Percentiles rank a stretch among this genome's conserved stretches.
phyloP scores from a whole-genome alignment of 305 asterid genomes.

The Andrographis paniculata region DNA sequence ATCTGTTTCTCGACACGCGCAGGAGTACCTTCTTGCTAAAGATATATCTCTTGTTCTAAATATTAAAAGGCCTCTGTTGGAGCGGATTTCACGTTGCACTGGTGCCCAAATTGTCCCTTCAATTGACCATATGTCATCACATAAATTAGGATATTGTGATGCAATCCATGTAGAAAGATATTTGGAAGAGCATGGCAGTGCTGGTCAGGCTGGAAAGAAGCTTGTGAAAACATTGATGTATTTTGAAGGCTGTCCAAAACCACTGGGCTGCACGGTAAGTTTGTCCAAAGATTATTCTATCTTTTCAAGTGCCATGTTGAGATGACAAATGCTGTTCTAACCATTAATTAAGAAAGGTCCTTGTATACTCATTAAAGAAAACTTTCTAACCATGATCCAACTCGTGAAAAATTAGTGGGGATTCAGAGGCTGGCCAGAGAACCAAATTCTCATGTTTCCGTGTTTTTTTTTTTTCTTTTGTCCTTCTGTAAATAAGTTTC shows the following conservation, averaged over 20 bases:
- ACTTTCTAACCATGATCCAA: no score
- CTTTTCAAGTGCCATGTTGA: conserved; percentile 5
- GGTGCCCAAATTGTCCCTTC: conserved; percentile 92
- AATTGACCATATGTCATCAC: conserved; percentile 75
- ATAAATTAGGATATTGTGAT: conserved; percentile 78
- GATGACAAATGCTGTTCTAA: conserved; percentile 11
- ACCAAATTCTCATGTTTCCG: no score
- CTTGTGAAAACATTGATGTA: conserved; percentile 83
- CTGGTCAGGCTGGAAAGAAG: conserved; percentile 70
- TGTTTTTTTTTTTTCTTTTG: no score
- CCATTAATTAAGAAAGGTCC: conserved; percentile 6
- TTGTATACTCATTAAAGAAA: conserved; percentile 11
- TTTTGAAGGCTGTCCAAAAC: conserved; percentile 97
- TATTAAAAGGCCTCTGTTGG: conserved; percentile 83
- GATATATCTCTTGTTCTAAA: conserved; percentile 93
- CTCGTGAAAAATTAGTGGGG: no score
- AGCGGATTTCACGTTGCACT: conserved; percentile 90
- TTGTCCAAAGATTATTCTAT: conserved; percentile 16
- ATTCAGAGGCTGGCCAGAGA: no score
- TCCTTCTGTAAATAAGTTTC: no score
- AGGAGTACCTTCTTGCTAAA: conserved; percentile 89
- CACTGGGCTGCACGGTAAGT: conserved; percentile 93
- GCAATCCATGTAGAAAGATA: conserved; percentile 66
- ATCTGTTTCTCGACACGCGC: conserved; percentile 95
- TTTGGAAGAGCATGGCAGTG: conserved; percentile 68